Base-by-base conservation (phyloP, 2,329 filamentous ascomycete genomes). In the Trichophyton mentagrophytes region DNA sequence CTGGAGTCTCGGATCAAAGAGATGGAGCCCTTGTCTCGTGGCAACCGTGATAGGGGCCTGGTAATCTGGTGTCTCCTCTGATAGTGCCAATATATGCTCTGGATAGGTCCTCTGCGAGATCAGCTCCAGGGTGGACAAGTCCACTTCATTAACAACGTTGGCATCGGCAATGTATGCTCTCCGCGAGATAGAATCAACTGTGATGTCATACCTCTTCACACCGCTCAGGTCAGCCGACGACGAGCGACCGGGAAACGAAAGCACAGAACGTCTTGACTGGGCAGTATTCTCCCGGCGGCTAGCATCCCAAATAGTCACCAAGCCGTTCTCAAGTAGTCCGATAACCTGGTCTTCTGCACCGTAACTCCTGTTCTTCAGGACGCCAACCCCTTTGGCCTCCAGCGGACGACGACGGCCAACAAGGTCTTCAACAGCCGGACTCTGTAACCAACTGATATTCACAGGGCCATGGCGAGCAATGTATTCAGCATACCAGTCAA, bases 401-500 rank as follows among this genome's bases (percentile, higher is more conserved):
- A 83, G 74, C 3, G 72, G 69, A 42, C 65, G 65, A 3, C 63
- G 64, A 13, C 67, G 77, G 55, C 72, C 77, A 58, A 72, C 67
- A 15, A 73, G 40, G 40, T 44, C 70, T 62, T 30, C 68, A 15
- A 17, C 25, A 9, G 66, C 33, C 61, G 86, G 85, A 60, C 82
- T 79, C 69, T 90, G 81, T 47, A 95, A 78, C 91, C 91, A 96
- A 67, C 82, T 86, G 59, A 90, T 77, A 13, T 80, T 80, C n/a
- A 90, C 79, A 0, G 86, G 85, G 0, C 84, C 90, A 72, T 91
- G 81, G 38, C 91, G 82, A 59, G 91, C 89, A 64, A 95, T 86
- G 69, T 90, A 96, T 72, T 96, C 91, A 60, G 88, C 82, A 71
- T 95, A 96, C 87, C 90, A 96, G 57, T 88, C 84, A 20, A 91